Conservation (phyloP, 2,329 filamentous ascomycete species). For the Fusarium euwallaceae region DNA sequence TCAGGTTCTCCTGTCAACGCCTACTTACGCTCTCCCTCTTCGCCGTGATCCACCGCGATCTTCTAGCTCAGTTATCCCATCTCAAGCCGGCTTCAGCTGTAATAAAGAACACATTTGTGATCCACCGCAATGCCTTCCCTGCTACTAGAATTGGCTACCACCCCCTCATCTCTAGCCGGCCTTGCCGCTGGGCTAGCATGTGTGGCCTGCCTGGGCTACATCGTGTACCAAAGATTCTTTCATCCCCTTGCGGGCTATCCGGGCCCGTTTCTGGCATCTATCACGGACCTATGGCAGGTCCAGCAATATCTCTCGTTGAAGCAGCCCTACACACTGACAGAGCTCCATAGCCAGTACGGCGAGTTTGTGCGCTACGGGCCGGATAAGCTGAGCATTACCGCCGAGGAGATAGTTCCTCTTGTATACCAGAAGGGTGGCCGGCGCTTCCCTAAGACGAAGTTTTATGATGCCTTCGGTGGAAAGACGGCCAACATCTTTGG, state of each 20-base stretch:
- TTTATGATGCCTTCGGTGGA: conserved; percentile 26
- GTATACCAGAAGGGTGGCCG: conserved; percentile 24
- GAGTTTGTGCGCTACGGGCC: conserved; percentile 28
- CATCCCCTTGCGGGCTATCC: conserved; percentile 27
- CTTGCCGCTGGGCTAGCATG: background rate
- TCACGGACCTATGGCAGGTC: conserved; percentile 29
- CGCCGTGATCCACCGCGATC: background rate
- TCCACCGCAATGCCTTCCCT: background rate
- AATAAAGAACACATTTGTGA: background rate
- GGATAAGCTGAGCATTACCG: conserved; percentile 25
- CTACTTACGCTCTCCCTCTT: background rate
- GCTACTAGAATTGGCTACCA: background rate
- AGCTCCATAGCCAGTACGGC: conserved; percentile 23
- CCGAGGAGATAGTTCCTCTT: conserved; percentile 19
- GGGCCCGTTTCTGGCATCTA: conserved; percentile 24
- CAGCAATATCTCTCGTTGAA: conserved; percentile 16
- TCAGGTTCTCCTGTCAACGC: background rate
- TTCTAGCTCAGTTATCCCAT: too few relatives aligned
- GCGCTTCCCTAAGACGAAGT: conserved; percentile 26
- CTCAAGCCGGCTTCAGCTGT: too few relatives aligned
- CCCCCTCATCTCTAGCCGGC: background rate
- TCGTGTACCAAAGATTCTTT: conserved; percentile 24
- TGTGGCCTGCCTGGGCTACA: background rate
- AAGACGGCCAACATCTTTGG: conserved; percentile 31
- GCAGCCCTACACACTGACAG: conserved; percentile 27